Percentiles rank a stretch among this genome's conserved stretches.
Evolutionary conservation across 768 basidiomycete genomes (phyloP).

Genomic region (Flagelloscypha sp.): DNA sequence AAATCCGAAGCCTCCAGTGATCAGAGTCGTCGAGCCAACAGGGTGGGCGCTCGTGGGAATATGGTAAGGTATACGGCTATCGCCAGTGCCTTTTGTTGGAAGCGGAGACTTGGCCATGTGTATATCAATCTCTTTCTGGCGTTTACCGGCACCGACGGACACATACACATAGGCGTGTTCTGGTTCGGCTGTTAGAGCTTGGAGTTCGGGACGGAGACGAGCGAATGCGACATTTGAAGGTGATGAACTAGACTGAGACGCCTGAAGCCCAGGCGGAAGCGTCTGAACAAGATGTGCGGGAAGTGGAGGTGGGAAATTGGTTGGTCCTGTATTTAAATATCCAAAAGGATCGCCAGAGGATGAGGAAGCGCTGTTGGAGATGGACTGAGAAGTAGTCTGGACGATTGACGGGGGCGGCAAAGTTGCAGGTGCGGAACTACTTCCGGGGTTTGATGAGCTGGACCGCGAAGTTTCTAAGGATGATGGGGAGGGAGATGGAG

Average conservation of each 20-base stretch:
- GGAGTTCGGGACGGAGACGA: conserved; percentile 22
- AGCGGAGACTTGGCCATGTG: conserved; percentile 64
- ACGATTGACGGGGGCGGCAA: no score
- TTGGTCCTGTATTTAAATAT: conserved; percentile 38
- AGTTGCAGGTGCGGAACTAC: no score
- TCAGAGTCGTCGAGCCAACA: conserved; percentile 70
- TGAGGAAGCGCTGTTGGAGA: conserved; percentile 8
- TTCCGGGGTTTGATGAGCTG: no score
- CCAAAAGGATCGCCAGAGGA: conserved; percentile 47
- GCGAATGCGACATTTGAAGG: no score
- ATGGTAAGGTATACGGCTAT: conserved; percentile 64
- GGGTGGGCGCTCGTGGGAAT: conserved; percentile 80
- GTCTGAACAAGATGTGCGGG: conserved; percentile 13
- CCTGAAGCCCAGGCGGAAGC: conserved; percentile 9
- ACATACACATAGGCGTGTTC: conserved; percentile 69
- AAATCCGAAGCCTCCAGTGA: conserved; percentile 86
- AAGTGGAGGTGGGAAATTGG: conserved; percentile 18
- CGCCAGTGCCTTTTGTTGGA: conserved; percentile 45
- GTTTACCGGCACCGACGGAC: conserved; percentile 80
- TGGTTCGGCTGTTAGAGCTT: conserved; percentile 39
- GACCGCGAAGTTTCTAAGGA: no score
- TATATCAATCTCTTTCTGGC: conserved; percentile 77
- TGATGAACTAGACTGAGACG: conserved; percentile 14
- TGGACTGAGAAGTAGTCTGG: conserved; percentile 1
- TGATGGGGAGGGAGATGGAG: no score